Conservation (phyloP, 306 rosid genomes). For the Lathyrus aphaca region DNA sequence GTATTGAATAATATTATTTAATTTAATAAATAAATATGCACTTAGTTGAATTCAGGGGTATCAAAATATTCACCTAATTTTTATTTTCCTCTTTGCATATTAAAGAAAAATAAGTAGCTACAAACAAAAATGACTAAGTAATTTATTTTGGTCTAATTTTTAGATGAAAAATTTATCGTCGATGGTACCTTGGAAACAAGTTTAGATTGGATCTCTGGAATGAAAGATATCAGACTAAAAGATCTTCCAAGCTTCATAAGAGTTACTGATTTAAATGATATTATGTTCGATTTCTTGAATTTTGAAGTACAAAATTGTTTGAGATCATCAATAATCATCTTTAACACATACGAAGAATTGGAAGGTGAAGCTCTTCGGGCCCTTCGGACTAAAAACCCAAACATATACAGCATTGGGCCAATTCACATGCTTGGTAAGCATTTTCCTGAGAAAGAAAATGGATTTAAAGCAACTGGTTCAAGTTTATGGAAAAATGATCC, state of each 20-base stretch:
- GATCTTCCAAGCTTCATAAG: constrained; percentile 30
- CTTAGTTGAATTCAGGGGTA: too few species aligned
- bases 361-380: not conserved
- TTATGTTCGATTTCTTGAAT: not conserved
- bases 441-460: constrained; percentile 10
- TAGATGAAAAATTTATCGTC: not conserved
- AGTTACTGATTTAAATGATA: constrained; percentile 6
- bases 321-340: constrained; percentile 13
- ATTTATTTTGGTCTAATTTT: not conserved
- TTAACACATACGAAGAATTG: constrained; percentile 31
- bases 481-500: constrained; percentile 25
- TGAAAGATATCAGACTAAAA: constrained; percentile 25
- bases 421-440: constrained; percentile 21
- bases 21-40: too few species aligned
- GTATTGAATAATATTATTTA: too few species aligned
- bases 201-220: constrained; percentile 20
- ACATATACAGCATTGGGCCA: constrained; percentile 20
- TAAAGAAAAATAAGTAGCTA: too few species aligned
- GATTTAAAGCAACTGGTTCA: constrained; percentile 10
- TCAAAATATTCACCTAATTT: too few species aligned
- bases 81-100: too few species aligned
- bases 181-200: constrained; percentile 16
- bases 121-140: too few species aligned
- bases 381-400: not conserved
- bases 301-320: constrained; percentile 1